A percentile compares a stretch with the other conserved stretches of the same genome.
phyloP scores from a whole-genome alignment of 208 protist species.

The Vickermania spadyakhi region DNA sequence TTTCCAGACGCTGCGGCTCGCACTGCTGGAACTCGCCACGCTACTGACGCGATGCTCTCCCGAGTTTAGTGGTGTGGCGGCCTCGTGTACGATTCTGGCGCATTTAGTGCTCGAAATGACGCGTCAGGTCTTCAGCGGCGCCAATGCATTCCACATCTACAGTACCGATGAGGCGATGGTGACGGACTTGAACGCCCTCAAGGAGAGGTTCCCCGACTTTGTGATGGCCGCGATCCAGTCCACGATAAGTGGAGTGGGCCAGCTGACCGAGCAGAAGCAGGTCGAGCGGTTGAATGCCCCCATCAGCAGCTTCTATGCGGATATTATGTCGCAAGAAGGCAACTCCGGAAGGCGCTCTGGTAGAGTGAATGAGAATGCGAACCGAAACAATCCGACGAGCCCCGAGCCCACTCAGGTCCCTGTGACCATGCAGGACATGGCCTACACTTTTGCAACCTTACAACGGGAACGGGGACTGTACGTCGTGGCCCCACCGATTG shows the following conservation, averaged over 20 bases:
- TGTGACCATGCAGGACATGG: constrained; percentile 28
- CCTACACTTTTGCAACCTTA: constrained; percentile 48
- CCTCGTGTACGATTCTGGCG: constrained; percentile 38
- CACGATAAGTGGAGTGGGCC: constrained; percentile 4
- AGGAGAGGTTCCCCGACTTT: constrained; percentile 17
- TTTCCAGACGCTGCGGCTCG: constrained; percentile 37
- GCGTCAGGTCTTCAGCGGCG: constrained; percentile 48
- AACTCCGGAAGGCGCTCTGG: background rate
- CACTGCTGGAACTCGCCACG: constrained; percentile 46
- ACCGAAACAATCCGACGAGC: constrained; percentile 8
- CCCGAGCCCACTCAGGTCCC: background rate
- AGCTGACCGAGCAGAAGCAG: background rate
- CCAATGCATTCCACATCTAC: constrained; percentile 52
- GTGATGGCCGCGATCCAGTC: constrained; percentile 26
- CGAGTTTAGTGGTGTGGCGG: constrained; percentile 14
- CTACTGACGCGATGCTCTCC: constrained; percentile 20
- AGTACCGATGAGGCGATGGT: constrained; percentile 35
- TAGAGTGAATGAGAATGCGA: background rate
- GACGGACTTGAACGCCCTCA: constrained; percentile 14
- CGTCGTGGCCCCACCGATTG: constrained; percentile 28
- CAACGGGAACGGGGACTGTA: constrained; percentile 29
- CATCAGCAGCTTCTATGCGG: constrained; percentile 11
- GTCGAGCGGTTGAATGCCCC: constrained; percentile 6
- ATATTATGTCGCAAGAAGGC: background rate
- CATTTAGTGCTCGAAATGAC: constrained; percentile 57